Conservation (phyloP, 73 alveolate species). For the Paramecium tetraurelia region DNA sequence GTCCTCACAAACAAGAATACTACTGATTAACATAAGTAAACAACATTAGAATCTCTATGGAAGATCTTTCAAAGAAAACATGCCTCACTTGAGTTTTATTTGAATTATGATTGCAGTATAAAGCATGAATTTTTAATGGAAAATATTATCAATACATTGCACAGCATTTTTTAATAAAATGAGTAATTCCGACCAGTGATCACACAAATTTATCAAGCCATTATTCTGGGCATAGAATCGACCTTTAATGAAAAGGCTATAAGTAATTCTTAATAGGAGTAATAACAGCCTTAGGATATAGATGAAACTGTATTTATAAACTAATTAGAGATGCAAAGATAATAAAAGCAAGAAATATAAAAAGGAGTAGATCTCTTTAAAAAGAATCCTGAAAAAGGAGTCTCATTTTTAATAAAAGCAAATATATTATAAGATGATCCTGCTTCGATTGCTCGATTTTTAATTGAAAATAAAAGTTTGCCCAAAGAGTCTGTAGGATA, state of each 20-base stretch:
- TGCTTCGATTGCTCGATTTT: slow-evolving; percentile 29
- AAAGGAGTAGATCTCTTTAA: slow-evolving; percentile 37
- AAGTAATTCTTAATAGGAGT: not conserved
- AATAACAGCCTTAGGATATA: not conserved
- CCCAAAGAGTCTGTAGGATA: slow-evolving; percentile 38
- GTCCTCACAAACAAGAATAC: slow-evolving; percentile 24
- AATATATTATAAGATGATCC: slow-evolving; percentile 17
- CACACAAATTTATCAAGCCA: not conserved
- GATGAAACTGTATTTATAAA: slow-evolving; percentile 7
- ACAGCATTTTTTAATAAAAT: not conserved
- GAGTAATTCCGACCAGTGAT: not conserved
- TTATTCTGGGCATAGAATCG: not conserved
- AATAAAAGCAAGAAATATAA: slow-evolving; percentile 12
- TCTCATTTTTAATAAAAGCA: slow-evolving; percentile 18
- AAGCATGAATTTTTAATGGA: slow-evolving; percentile 54
- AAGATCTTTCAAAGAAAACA: slow-evolving; percentile 21
- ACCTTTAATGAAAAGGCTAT: not conserved
- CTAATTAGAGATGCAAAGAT: slow-evolving; percentile 38
- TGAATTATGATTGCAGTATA: slow-evolving; percentile 55
- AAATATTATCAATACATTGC: slow-evolving; percentile 5
- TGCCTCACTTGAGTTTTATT: slow-evolving; percentile 50
- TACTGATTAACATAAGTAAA: slow-evolving; percentile 7
- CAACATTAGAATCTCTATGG: slow-evolving; percentile 17
- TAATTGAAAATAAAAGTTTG: slow-evolving; percentile 28
- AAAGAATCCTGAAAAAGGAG: slow-evolving; percentile 52